Conservation (phyloP, 345 rosid species). For the Dipteronia dyeriana region DNA sequence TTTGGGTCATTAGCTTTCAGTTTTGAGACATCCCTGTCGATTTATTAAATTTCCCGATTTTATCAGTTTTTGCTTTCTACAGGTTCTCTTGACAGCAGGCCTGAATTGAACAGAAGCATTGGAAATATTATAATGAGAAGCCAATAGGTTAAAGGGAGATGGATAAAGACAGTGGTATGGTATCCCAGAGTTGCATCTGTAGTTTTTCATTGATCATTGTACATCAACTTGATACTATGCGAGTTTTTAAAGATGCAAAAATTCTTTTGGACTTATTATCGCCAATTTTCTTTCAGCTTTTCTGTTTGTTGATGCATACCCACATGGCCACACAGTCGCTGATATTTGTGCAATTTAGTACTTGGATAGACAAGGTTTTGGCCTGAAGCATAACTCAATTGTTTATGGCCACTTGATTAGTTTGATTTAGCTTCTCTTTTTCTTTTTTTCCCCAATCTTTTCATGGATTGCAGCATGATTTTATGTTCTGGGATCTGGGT, state of each 20-base stretch:
- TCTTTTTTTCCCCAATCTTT: no score
- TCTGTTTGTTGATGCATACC: background rate
- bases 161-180: background rate
- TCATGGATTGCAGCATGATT: background rate
- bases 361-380: background rate
- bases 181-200: background rate
- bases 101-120: background rate
- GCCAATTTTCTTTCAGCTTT: background rate
- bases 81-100: background rate
- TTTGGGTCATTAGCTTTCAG: conserved; percentile 9
- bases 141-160: background rate
- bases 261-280: background rate
- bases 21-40: conserved; percentile 13
- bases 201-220: background rate
- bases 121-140: background rate
- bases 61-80: background rate
- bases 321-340: background rate
- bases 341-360: background rate
- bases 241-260: background rate
- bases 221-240: background rate
- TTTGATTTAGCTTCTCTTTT: no score
- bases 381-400: background rate
- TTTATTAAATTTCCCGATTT: background rate
- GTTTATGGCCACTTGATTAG: background rate
- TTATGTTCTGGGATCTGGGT: background rate